These are phyloP conservation scores for Arctium minus DNA, from an alignment of 129 eudicot species.

Conservation along the genomic window DNA sequence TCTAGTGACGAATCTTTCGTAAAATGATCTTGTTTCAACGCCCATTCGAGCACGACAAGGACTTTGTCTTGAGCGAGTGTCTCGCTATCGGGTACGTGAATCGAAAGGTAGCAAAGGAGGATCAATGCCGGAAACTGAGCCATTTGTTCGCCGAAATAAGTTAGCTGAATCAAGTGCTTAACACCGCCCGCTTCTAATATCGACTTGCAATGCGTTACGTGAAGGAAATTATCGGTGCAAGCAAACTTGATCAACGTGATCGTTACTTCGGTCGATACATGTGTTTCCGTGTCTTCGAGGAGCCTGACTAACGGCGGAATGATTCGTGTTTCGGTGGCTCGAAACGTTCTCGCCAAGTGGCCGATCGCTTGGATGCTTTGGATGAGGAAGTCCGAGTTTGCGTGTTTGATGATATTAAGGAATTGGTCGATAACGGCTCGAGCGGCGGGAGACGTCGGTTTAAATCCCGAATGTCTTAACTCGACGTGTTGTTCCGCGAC, in stretches of 20 bases:
- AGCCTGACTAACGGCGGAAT: conserved; percentile 46
- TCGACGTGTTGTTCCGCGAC: conserved; percentile 54
- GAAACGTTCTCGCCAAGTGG: conserved; percentile 53
- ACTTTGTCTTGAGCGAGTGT: conserved; percentile 51
- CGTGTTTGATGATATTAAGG: conserved; percentile 36
- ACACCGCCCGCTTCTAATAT: conserved; percentile 48
- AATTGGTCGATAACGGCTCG: conserved; percentile 60
- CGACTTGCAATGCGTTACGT: conserved; percentile 42
- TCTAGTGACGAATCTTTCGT: conserved; percentile 43
- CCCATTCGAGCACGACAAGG: conserved; percentile 60
- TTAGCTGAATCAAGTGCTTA: conserved; percentile 46
- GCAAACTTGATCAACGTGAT: conserved; percentile 47
- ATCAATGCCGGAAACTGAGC: conserved; percentile 40
- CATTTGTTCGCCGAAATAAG: conserved; percentile 52
- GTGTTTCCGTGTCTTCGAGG: conserved; percentile 49
- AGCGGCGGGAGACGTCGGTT: conserved; percentile 65
- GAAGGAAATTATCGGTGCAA: conserved; percentile 51
- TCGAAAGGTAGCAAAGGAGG: conserved; percentile 44
- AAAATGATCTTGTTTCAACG: conserved; percentile 44
- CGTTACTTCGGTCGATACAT: conserved; percentile 39
- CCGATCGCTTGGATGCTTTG: conserved; percentile 48
- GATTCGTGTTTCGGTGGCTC: conserved; percentile 58
- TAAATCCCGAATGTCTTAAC: conserved; percentile 46
- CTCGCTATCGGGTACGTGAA: conserved; percentile 56
- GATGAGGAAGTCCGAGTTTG: conserved; percentile 37